phyloP scores from a whole-genome alignment of 169 alveolate species.

The Eimeria zaria region DNA sequence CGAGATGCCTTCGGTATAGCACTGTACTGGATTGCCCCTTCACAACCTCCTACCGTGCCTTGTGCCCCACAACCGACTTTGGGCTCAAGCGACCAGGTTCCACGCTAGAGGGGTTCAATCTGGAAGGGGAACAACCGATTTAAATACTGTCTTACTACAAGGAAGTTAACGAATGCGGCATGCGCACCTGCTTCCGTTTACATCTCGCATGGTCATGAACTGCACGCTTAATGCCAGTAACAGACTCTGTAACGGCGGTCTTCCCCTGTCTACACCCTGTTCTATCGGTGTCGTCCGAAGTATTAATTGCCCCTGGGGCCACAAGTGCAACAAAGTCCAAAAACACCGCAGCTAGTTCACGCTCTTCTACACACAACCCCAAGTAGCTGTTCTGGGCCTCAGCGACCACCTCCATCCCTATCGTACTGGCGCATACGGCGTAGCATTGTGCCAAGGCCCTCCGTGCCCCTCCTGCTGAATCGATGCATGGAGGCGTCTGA shows the following conservation, averaged over 20 bases:
- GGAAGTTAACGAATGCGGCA: neutral
- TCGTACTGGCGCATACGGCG: constrained; percentile 40
- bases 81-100: neutral
- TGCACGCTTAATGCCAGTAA: neutral
- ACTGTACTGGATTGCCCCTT: neutral
- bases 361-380: constrained; percentile 42
- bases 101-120: too few species aligned
- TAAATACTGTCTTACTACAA: neutral
- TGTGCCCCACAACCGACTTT: neutral
- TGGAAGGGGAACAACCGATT: neutral
- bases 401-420: constrained; percentile 34
- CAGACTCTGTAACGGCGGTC: neutral
- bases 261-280: neutral
- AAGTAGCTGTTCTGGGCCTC: constrained; percentile 51
- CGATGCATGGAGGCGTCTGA: neutral
- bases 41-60: neutral
- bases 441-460: constrained; percentile 33
- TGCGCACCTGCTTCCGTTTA: constrained; percentile 16
- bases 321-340: constrained; percentile 17
- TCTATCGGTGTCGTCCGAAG: neutral
- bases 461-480: constrained; percentile 37
- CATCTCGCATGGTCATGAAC: neutral
- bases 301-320: constrained; percentile 31
- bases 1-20: neutral
- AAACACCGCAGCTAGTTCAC: constrained; percentile 26